Evolutionary conservation across 2,329 filamentous ascomycete genomes (phyloP), one percentile per base, ranked within the genome.

Genomic region (Pseudogymnoascus sp.): DNA sequence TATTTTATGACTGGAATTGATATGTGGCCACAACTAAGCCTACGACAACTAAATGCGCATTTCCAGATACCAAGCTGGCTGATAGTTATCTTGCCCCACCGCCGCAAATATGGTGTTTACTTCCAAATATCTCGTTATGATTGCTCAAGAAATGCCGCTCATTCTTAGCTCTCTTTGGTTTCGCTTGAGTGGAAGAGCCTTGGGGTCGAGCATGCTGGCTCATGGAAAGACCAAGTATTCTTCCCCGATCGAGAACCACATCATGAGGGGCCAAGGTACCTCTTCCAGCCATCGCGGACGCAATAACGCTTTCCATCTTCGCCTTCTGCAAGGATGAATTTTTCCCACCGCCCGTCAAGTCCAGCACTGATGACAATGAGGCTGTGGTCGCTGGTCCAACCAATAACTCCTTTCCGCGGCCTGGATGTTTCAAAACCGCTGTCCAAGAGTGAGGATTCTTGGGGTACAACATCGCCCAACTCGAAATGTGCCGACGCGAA

Each of bases 331-430:
- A 95, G 77, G 18, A 86, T 78, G 68, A 96, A 96, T 64, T 88
- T 91, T 76, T 97, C 91, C 91, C 92, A 97, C 58, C 89, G 81
- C 14, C 88, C 88, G 71, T 94, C 89, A 63, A 82, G 80, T 0
- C 91, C 91, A 1, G 90, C 89, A 3, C 91, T 89, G 58, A 96
- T 78, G 0, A 96, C 86, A 1, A 92, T 76, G 9, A 96, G 76
- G 14, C 82, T 89, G 20, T 84, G 78, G 65, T 96, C 89, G 65
- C 85, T 81, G 8, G 86, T 80, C 91, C 95, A 97, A 2, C 91
- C 91, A 61, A 97, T 81, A 6, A 94, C 76, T 0, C 94, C 94
- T 72, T 96, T 96, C 9, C 86, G 82, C 12, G 91, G 86, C 58
- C 84, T 62, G 35, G 65, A 65, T 6, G 25, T 12, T 53, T 33